phyloP scores from a whole-genome alignment of 495 filamentous ascomycete genomes.

The Chaetomium fimeti region DNA sequence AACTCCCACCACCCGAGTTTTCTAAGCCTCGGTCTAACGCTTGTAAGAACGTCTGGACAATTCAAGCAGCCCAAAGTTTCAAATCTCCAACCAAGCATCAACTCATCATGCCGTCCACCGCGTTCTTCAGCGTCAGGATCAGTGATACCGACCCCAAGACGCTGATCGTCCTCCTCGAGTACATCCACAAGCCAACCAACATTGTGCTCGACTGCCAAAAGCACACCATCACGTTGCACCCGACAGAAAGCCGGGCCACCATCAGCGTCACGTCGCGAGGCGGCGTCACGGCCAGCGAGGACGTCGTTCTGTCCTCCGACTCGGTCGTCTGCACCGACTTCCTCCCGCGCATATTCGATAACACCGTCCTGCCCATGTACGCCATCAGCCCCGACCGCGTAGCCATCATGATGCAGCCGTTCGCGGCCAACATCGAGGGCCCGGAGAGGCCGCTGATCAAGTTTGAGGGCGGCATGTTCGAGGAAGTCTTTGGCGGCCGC shows the following conservation, averaged over 20 bases:
- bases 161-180: neutral
- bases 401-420: neutral
- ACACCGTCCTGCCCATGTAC: neutral
- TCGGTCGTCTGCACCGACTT: neutral
- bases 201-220: neutral
- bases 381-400: neutral
- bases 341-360: neutral
- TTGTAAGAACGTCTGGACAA: neutral
- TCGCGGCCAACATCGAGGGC: neutral
- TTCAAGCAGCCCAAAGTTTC: neutral
- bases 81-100: neutral
- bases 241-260: neutral
- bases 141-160: neutral
- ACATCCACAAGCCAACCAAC: neutral
- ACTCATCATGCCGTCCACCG: neutral
- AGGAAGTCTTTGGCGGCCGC: neutral
- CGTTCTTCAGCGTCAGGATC: neutral
- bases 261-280: neutral
- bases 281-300: neutral
- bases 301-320: neutral
- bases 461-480: neutral
- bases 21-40: too few species aligned
- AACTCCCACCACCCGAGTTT: too few species aligned
- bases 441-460: neutral
- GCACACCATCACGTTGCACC: constrained; percentile 2